phyloP scores from a whole-genome alignment of 1,284 basidiomycete species.

The Boletus nobilissimus region DNA sequence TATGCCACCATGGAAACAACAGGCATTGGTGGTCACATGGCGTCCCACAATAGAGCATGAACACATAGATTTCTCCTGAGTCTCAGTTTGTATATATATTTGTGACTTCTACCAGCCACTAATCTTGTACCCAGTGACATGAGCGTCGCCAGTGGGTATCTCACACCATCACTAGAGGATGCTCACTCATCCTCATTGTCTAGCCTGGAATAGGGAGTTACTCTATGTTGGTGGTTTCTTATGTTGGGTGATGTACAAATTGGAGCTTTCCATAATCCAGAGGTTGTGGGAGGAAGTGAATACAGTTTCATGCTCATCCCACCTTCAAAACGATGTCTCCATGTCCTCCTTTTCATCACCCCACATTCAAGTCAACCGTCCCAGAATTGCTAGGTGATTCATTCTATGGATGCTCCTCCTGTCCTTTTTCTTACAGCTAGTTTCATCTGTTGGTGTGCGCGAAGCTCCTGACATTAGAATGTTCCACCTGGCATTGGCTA shows the following conservation, averaged over 20 bases:
- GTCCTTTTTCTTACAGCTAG: conserved; percentile 1
- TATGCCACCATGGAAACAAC: conserved; percentile 16
- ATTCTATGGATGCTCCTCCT: conserved; percentile 13
- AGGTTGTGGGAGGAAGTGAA: background rate
- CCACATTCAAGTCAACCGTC: conserved; percentile 2
- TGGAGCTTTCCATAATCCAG: conserved; percentile 4
- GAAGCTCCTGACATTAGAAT: background rate
- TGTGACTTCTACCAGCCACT: background rate
- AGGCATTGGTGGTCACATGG: conserved; percentile 15
- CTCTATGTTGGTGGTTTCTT: conserved; percentile 13
- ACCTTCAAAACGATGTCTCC: background rate
- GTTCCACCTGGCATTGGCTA: background rate
- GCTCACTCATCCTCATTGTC: background rate
- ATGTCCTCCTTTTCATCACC: conserved; percentile 8
- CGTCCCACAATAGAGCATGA: conserved; percentile 18
- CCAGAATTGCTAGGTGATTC: background rate
- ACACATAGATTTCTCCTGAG: conserved; percentile 13
- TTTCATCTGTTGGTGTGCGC: background rate
- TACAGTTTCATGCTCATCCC: background rate
- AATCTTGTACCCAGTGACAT: background rate
- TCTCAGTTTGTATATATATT: background rate
- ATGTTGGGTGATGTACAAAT: conserved; percentile 1
- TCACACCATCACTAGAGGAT: too few species aligned
- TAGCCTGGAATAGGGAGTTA: conserved; percentile 17
- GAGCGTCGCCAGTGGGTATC: background rate